Conservation (phyloP, 352 stramenopile species). For the Globisporangium barbulae region DNA sequence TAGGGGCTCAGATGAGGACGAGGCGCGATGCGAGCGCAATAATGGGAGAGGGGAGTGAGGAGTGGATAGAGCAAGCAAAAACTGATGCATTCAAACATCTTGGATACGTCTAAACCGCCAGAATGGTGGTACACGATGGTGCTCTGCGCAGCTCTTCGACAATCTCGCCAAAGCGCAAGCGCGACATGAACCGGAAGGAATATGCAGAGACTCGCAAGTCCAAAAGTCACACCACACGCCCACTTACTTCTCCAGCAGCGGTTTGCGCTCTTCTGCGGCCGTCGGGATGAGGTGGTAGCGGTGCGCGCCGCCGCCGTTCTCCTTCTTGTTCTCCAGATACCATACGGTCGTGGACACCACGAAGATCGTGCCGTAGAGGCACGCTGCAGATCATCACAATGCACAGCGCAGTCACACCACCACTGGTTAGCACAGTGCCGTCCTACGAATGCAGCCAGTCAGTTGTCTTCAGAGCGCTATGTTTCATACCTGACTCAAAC, state of each 20-base stretch:
- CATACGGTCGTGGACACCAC: slow-evolving; percentile 64
- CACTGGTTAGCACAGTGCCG: neutral
- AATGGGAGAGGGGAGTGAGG: neutral
- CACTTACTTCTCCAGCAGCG: slow-evolving; percentile 52
- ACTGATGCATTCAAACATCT: slow-evolving; percentile 10
- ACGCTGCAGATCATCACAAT: slow-evolving; percentile 26
- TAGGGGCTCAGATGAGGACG: slow-evolving; percentile 1
- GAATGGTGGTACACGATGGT: neutral
- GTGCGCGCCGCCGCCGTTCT: slow-evolving; percentile 18
- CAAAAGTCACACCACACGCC: neutral
- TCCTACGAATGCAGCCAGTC: neutral
- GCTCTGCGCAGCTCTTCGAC: neutral
- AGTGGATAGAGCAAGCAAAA: neutral
- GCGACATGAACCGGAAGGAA: neutral
- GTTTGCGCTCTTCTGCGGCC: slow-evolving; percentile 57
- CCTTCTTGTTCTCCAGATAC: slow-evolving; percentile 69
- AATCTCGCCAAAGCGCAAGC: neutral
- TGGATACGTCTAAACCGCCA: slow-evolving; percentile 1
- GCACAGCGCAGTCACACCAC: neutral
- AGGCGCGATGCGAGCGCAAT: neutral
- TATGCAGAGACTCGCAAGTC: slow-evolving; percentile 7
- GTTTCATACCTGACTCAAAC: slow-evolving; percentile 47
- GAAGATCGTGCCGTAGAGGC: slow-evolving; percentile 70
- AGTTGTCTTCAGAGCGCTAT: neutral
- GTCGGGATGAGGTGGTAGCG: slow-evolving; percentile 44